Base-by-base conservation (phyloP, 2,329 filamentous ascomycete species). In the Colletotrichum australisinense region DNA sequence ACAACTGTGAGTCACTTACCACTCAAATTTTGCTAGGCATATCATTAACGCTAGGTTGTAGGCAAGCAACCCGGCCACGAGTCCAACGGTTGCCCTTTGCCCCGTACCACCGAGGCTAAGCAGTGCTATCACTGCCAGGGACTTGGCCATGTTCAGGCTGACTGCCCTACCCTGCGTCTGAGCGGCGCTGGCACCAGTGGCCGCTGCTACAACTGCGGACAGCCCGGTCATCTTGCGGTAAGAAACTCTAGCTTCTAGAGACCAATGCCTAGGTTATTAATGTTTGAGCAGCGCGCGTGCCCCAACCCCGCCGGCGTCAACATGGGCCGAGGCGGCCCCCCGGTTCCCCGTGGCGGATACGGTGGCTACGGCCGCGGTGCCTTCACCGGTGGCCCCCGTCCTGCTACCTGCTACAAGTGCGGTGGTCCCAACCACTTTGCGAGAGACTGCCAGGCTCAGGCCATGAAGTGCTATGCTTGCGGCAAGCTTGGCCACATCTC, bases 81-180 rank as follows among this genome's bases (percentile, higher is more conserved):
- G 88, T 98, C 96, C 77, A 98, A 97, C 87, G 94, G 93, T 84
- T 99, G 97, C 90, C 97, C 97, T 79, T 93, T 96, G 82, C 97
- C 97, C 81, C 93, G 97, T 84, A 98, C 96, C 75, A 98, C 97
- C 76, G 97, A 99, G 87, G 95, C 95, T 66, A 99, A 99, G 92
- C 97, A 99, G 89, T 99, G 97, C 91, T 99, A 99, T 85, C 97
- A 98, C 88, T 99, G 97, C 90, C 97, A 98, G 88, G 97, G 97
- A 73, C 91, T 98, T 75, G 97, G 97, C 78, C 97, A 99, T 83
- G 97, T 99, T 80, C 97, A 99, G 88, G 97, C 97, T 78, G 97
- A 99, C 85, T 99, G 97, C 90, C 97, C 97, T 80, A 98, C 97
- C 75, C 91, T 99, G 76, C 95, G 97, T 78, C 86, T 99, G 83